These are phyloP conservation scores for Penicillium palitans DNA, from an alignment of 2,329 filamentous ascomycete species.

Conservation along the genomic window DNA sequence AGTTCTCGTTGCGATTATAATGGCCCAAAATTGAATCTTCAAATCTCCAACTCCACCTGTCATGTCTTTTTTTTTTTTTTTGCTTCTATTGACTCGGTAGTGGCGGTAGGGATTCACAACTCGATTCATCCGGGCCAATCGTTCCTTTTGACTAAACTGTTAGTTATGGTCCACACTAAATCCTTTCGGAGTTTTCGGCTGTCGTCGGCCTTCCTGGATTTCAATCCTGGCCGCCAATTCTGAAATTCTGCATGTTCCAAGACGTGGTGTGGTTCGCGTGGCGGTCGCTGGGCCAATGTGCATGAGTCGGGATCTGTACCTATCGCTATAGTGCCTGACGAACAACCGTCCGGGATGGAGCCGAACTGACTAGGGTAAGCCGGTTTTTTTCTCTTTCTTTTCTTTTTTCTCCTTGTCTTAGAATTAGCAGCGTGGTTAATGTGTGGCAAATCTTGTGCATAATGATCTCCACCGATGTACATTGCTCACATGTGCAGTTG, in stretches of 20 bases:
- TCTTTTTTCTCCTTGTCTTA: background rate
- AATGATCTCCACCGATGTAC: background rate
- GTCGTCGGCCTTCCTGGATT: conserved; percentile 9
- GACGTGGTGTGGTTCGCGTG: conserved; percentile 12
- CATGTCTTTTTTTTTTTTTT: conserved; percentile 19
- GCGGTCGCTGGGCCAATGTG: background rate
- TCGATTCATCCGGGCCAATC: conserved; percentile 4
- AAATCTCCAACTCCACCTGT: conserved; percentile 6
- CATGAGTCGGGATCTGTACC: conserved; percentile 17
- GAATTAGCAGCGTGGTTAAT: conserved; percentile 17
- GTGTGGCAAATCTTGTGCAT: conserved; percentile 16
- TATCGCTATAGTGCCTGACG: conserved; percentile 8
- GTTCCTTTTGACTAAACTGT: background rate
- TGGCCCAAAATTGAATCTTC: background rate
- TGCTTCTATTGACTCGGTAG: conserved; percentile 12
- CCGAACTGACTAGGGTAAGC: conserved; percentile 11
- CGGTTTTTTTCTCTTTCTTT: conserved; percentile 6
- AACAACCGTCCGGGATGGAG: background rate
- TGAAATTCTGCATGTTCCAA: conserved; percentile 10
- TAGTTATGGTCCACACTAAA: background rate
- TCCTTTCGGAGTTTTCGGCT: conserved; percentile 2
- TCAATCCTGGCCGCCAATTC: conserved; percentile 12
- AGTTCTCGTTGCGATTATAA: background rate
- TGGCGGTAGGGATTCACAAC: background rate
- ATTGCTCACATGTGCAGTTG: conserved; percentile 1